These are phyloP conservation scores for Yamadazyma phyllophila DNA, from an alignment of 805 yeast genomes.

Conservation along the genomic window DNA sequence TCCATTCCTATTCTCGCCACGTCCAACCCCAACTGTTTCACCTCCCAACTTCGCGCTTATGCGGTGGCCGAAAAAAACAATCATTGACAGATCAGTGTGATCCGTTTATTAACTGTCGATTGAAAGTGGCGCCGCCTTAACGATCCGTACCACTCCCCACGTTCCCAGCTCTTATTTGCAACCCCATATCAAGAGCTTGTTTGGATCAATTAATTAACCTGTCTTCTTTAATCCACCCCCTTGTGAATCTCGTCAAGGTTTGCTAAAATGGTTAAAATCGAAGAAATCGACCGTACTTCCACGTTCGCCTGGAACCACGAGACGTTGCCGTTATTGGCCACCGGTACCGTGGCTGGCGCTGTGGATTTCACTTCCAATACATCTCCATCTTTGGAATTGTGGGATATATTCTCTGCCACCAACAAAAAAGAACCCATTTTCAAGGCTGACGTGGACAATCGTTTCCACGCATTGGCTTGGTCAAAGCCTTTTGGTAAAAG, in stretches of 20 bases:
- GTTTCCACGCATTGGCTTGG: conserved; percentile 84
- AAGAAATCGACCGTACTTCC: conserved; percentile 81
- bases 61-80: conserved; percentile 4
- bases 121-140: too few relatives aligned
- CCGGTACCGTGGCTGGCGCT: conserved; percentile 96
- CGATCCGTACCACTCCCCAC: too few relatives aligned
- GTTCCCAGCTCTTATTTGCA: too few relatives aligned
- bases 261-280: conserved; percentile 52
- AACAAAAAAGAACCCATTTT: conserved; percentile 31
- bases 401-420: conserved; percentile 56
- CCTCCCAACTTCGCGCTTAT: too few relatives aligned
- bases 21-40: too few relatives aligned
- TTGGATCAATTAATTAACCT: too few relatives aligned
- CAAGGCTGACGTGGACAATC: conserved; percentile 32
- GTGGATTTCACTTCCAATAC: conserved; percentile 85
- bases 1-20: too few relatives aligned
- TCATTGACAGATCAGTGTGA: too few relatives aligned
- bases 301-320: conserved; percentile 96
- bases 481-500: conserved; percentile 52
- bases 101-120: too few relatives aligned
- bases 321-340: conserved; percentile 69
- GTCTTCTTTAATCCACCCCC: too few relatives aligned
- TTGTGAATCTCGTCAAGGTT: too few relatives aligned
- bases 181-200: too few relatives aligned
- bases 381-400: conserved; percentile 71